Evolutionary conservation across 805 yeast species (phyloP).

Genomic region (Cyberlindnera mrakii): DNA sequence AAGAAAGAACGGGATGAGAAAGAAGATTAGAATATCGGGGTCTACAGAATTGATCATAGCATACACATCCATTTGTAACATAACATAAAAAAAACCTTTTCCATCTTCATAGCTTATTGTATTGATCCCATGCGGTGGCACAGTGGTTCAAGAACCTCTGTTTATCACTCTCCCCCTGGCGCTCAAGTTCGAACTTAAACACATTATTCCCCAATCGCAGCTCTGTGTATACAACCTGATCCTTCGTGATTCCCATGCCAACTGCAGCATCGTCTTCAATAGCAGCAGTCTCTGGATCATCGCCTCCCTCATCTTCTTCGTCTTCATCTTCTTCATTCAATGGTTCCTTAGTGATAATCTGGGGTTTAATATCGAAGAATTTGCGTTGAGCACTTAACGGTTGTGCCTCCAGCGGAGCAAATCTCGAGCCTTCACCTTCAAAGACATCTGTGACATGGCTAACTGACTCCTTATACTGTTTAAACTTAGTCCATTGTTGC

Average conservation of each 20-base stretch:
- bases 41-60: neutral
- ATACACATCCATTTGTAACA: too few relatives aligned
- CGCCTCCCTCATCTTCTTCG: conserved; percentile 12
- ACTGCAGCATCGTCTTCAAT: conserved; percentile 29
- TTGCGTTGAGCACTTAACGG: conserved; percentile 45
- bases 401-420: conserved; percentile 45
- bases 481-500: conserved; percentile 23
- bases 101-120: conserved; percentile 5
- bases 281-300: conserved; percentile 29
- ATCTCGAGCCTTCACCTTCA: conserved; percentile 37
- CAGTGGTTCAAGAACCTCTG: conserved; percentile 28
- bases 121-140: conserved; percentile 31
- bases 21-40: neutral
- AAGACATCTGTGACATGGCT: conserved; percentile 43
- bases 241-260: conserved; percentile 10
- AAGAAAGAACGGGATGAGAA: neutral
- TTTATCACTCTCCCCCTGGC: conserved; percentile 15
- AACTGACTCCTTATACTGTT: conserved; percentile 19
- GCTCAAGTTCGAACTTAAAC: conserved; percentile 20
- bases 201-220: conserved; percentile 16
- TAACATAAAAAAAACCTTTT: too few relatives aligned
- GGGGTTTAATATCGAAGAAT: conserved; percentile 27
- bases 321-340: conserved; percentile 3
- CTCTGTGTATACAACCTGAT: conserved; percentile 11
- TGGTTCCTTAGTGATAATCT: neutral